These are phyloP conservation scores for Ceratocystis variospora DNA, from an alignment of 2,329 filamentous ascomycete species.

Conservation along the genomic window DNA sequence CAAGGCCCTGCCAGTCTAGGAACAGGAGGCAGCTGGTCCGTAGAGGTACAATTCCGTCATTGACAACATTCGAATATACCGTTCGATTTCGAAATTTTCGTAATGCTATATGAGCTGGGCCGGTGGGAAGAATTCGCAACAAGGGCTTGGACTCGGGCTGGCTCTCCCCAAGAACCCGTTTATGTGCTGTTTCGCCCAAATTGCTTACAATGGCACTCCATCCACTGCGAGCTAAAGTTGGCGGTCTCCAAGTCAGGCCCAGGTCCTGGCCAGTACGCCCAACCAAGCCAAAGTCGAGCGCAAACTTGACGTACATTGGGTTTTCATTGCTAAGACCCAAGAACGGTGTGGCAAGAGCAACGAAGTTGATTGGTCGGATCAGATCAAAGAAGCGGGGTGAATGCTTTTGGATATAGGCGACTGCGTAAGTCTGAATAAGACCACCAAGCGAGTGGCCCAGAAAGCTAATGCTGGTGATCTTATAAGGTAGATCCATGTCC, in stretches of 20 bases:
- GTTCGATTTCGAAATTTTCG: slow-evolving; percentile 83
- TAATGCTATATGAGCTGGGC: slow-evolving; percentile 75
- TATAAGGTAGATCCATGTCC: slow-evolving; percentile 42
- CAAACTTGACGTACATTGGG: slow-evolving; percentile 92
- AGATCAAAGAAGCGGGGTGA: slow-evolving; percentile 78
- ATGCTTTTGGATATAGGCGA: slow-evolving; percentile 94
- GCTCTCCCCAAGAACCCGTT: slow-evolving; percentile 42
- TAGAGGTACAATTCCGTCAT: slow-evolving; percentile 90
- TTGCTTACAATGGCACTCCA: slow-evolving; percentile 82
- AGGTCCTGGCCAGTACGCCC: slow-evolving; percentile 93
- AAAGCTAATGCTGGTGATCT: slow-evolving; percentile 89
- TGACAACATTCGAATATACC: slow-evolving; percentile 92
- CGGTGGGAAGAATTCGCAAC: slow-evolving; percentile 75
- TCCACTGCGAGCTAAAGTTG: slow-evolving; percentile 68
- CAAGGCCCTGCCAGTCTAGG: slow-evolving; percentile 88
- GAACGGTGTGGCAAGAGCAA: slow-evolving; percentile 74
- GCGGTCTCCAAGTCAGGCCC: slow-evolving; percentile 84
- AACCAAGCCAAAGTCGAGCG: slow-evolving; percentile 87
- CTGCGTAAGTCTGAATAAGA: slow-evolving; percentile 80
- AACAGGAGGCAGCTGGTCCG: slow-evolving; percentile 94
- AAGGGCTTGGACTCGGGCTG: slow-evolving; percentile 80
- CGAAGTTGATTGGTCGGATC: slow-evolving; percentile 81
- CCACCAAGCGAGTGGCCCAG: slow-evolving; percentile 85
- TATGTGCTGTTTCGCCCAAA: slow-evolving; percentile 54
- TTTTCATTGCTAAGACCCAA: slow-evolving; percentile 94